A percentile compares a stretch with the other conserved stretches of the same genome.
Conservation (phyloP, 768 basidiomycete species). For the Trametes meyenii region DNA sequence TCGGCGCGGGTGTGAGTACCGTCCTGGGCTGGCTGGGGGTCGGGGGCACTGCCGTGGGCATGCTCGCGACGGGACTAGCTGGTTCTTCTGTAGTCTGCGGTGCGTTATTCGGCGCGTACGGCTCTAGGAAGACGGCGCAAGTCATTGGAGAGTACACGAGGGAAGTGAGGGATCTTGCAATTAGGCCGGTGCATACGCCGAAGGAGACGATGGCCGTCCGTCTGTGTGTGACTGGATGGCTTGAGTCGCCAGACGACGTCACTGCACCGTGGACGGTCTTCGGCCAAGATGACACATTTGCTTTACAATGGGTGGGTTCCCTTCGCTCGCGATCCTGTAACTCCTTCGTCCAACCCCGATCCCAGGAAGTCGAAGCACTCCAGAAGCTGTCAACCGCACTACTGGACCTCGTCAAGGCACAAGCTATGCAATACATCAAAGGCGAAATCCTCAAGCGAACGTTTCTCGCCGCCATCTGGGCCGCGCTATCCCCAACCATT, state of each 20-base stretch:
- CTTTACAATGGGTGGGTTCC: constrained; percentile 55
- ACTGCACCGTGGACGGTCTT: constrained; percentile 56
- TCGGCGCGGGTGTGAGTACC: constrained; percentile 55
- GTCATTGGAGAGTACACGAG: constrained; percentile 55
- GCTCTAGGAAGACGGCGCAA: constrained; percentile 48
- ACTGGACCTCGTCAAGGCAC: constrained; percentile 44
- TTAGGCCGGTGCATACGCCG: constrained; percentile 46
- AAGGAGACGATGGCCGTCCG: constrained; percentile 52
- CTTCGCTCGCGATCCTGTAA: too few species aligned
- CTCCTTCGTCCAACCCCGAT: not conserved
- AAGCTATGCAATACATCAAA: constrained; percentile 54
- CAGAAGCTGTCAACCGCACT: constrained; percentile 52
- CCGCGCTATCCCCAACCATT: constrained; percentile 52
- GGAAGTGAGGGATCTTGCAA: constrained; percentile 55
- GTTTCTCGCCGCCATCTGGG: constrained; percentile 51
- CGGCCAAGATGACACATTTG: constrained; percentile 52
- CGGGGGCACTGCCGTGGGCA: constrained; percentile 53
- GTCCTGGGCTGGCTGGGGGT: constrained; percentile 54
- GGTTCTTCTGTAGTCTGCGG: constrained; percentile 59
- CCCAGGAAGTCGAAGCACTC: constrained; percentile 58
- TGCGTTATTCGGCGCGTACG: constrained; percentile 60
- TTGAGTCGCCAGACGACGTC: constrained; percentile 47
- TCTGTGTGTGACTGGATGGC: constrained; percentile 61
- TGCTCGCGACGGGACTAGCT: constrained; percentile 55
- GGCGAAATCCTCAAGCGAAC: constrained; percentile 53